A percentile compares a stretch with the other conserved stretches of the same genome.
Conservation (phyloP, 768 basidiomycete species). For the Leccinum disarticulatum region DNA sequence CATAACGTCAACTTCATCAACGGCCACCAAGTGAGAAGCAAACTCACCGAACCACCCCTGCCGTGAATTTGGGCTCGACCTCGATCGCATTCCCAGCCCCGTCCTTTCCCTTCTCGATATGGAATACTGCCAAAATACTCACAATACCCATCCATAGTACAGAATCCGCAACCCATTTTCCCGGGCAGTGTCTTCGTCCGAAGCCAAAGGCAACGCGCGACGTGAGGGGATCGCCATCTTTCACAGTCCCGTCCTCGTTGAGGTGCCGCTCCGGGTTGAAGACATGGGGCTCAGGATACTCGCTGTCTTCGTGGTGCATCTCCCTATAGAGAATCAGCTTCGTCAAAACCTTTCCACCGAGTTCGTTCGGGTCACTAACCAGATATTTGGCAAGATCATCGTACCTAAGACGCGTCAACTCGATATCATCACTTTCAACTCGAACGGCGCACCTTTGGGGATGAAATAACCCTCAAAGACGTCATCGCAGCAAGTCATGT, state of each 20-base stretch:
- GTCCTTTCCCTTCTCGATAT: conserved; percentile 24
- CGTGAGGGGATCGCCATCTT: conserved; percentile 25
- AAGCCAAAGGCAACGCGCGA: conserved; percentile 32
- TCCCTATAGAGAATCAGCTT: conserved; percentile 16
- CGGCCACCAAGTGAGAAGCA: conserved; percentile 4
- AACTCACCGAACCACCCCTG: conserved; percentile 34
- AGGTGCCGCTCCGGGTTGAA: conserved; percentile 32
- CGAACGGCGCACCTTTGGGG: conserved; percentile 32
- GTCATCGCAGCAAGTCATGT: conserved; percentile 38
- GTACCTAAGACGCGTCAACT: conserved; percentile 19
- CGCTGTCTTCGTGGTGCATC: conserved; percentile 31
- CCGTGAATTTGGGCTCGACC: conserved; percentile 30
- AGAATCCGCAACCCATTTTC: conserved; percentile 33
- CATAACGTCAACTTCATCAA: conserved; percentile 11
- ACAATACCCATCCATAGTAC: conserved; percentile 33
- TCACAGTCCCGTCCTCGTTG: conserved; percentile 22
- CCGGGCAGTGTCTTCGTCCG: conserved; percentile 32
- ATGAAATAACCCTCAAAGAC: conserved; percentile 43
- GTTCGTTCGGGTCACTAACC: conserved; percentile 17
- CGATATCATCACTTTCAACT: not conserved
- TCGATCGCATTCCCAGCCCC: conserved; percentile 23
- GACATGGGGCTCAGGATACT: conserved; percentile 25
- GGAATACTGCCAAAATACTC: conserved; percentile 27
- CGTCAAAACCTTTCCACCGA: not conserved
- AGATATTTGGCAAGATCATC: conserved; percentile 31